Base-by-base conservation (phyloP, 192 early-diverging fungal species). In the Podila epicladia region DNA sequence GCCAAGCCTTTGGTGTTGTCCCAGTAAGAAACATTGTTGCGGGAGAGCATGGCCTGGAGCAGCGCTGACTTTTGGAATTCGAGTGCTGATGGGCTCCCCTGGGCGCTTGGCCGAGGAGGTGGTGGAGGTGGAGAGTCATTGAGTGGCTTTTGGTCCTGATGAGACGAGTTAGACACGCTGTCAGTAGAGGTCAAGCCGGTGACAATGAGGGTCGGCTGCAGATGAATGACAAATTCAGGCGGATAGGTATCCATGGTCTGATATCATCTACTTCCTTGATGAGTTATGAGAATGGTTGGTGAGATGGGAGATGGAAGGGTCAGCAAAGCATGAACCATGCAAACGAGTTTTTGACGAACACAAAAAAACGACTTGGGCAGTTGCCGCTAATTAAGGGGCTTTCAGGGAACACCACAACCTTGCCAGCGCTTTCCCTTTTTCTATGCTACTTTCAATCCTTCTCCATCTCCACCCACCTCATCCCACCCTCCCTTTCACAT, bases 221-320 rank as follows among this genome's bases (percentile, higher is more conserved):
- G 89, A 72, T 89, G 90, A 35, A 85, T 74, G 68, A 88, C 72
- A 58, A 86, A 89, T 69, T 91, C 90, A 17, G 74, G 60, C 17
- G 90, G 90, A 71, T 89, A 89, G 8, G 83, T 72, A 50, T 91
- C 86, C 89, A 91, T 67, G 60, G 20, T 35, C 20, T 66, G n/a
- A 49, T 67, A 51, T 38, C 32, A 11, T n/a, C 8, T 35, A n/a
- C 60, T 26, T 28, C 15, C 41, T 33, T 55, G 53, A 55, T 55
- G 53, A 55, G 53, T 24, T 55, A n/a, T 55, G 8, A 24, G 53
- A 24, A 5, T 37, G 35, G 35, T 37, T 9, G 53, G 53, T 1
- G 53, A 12, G 24, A 55, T 53, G 50, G 50, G 50, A 53, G 50
- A 22, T n/a, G 20, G 53, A 55, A 55, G 20, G 8, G 9, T 55